These are phyloP conservation scores for Aspergillus sp. DNA, from an alignment of 2,329 filamentous ascomycete species.

Conservation along the genomic window DNA sequence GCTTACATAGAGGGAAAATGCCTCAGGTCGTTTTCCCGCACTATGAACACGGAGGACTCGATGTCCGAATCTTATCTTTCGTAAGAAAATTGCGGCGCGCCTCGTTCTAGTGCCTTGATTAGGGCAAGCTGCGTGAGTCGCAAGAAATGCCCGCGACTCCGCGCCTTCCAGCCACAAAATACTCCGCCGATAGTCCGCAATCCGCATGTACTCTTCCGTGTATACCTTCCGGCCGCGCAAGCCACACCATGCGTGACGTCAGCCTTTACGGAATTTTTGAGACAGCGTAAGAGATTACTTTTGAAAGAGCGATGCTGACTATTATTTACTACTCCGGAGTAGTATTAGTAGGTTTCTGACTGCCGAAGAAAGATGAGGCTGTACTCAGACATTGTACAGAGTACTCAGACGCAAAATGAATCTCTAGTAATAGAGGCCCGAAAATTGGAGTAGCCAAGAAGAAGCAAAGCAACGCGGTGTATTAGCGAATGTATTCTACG, in stretches of 20 bases:
- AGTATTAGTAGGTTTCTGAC: too few species aligned
- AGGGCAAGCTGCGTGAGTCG: neutral
- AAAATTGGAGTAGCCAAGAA: neutral
- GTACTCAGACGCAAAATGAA: neutral
- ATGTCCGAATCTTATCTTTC: neutral
- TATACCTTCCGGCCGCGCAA: neutral
- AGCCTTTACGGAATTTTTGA: neutral
- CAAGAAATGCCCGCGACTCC: neutral
- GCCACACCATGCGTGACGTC: neutral
- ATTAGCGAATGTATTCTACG: neutral
- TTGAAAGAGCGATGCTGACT: neutral
- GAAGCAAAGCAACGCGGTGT: neutral
- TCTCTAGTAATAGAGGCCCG: neutral
- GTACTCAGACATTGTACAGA: neutral
- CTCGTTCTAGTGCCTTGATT: neutral
- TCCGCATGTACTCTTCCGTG: neutral
- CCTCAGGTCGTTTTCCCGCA: too few species aligned
- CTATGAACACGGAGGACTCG: too few species aligned
- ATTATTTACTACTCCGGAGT: neutral
- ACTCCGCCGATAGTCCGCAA: neutral
- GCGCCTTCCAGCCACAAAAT: too few species aligned
- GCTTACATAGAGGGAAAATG: neutral
- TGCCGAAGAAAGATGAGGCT: neutral
- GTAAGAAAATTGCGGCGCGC: neutral
- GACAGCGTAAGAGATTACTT: neutral